Conservation (phyloP, 441 rosid species). For the Lepidium campestre region DNA sequence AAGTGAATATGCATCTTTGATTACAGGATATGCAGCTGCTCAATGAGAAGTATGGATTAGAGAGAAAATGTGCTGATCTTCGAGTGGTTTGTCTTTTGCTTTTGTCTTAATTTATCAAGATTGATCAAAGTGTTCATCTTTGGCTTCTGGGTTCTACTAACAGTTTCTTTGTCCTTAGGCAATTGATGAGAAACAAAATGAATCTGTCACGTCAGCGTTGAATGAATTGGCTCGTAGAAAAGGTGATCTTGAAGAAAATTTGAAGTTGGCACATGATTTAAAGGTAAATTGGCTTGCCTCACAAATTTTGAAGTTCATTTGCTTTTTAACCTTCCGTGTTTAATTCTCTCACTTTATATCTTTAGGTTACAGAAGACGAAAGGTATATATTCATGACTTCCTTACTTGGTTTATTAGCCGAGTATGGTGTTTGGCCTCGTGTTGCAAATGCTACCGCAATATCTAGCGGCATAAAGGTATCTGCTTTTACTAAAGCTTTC, state of each 20-base stretch:
- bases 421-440: conserved; percentile 70
- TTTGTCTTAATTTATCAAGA: not conserved
- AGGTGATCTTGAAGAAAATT: conserved; percentile 78
- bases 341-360: conserved; percentile 7
- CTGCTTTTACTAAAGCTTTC: conserved; percentile 10
- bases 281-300: conserved; percentile 46
- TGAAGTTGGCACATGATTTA: conserved; percentile 73
- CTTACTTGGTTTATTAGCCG: conserved; percentile 82
- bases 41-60: conserved; percentile 72
- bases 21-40: conserved; percentile 81
- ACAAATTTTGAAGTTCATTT: not conserved
- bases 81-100: conserved; percentile 63
- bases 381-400: conserved; percentile 77
- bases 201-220: conserved; percentile 66
- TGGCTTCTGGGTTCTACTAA: conserved; percentile 18
- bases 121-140: conserved; percentile 12
- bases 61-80: conserved; percentile 87
- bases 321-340: not conserved
- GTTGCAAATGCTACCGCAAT: conserved; percentile 69
- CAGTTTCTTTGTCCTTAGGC: conserved; percentile 50
- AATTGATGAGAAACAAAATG: conserved; percentile 85
- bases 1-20: conserved; percentile 18
- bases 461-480: conserved; percentile 72
- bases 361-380: conserved; percentile 80
- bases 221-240: conserved; percentile 70